These are phyloP conservation scores for Nemophila menziesii DNA, from an alignment of 257 asterid species.

Conservation along the genomic window DNA sequence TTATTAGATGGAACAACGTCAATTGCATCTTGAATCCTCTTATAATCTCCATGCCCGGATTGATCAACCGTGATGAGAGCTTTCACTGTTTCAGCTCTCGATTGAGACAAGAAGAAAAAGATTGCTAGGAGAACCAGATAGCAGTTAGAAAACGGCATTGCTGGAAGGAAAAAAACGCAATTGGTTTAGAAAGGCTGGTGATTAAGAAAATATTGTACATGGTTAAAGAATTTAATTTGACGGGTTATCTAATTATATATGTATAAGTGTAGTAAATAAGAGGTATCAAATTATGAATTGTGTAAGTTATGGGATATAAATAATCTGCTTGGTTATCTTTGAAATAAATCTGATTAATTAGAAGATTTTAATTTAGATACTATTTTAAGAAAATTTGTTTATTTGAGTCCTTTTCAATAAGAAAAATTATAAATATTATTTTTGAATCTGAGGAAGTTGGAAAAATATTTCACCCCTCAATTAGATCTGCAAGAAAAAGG, in stretches of 20 bases:
- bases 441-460: too few species aligned
- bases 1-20: constrained; percentile 26
- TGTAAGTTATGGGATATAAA: not conserved
- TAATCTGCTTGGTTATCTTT: not conserved
- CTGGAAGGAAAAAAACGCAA: not conserved
- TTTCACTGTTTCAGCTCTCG: not conserved
- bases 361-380: too few species aligned
- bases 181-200: not conserved
- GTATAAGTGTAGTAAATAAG: not conserved
- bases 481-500: too few species aligned
- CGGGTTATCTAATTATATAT: too few species aligned
- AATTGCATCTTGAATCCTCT: constrained; percentile 29
- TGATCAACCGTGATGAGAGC: constrained; percentile 16
- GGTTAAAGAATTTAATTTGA: too few species aligned
- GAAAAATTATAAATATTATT: too few species aligned
- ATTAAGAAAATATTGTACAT: too few species aligned
- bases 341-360: too few species aligned
- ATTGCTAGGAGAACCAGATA: not conserved
- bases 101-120: constrained; percentile 1
- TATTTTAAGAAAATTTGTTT: too few species aligned
- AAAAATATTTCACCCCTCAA: too few species aligned
- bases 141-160: too few species aligned
- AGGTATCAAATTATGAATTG: not conserved
- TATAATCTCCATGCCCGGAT: constrained; percentile 26
- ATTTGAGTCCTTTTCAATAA: too few species aligned